A percentile compares a stretch with the other conserved stretches of the same genome.
Evolutionary conservation across 164 flowering plant species (phyloP).

Genomic region (Amborella trichopoda): DNA sequence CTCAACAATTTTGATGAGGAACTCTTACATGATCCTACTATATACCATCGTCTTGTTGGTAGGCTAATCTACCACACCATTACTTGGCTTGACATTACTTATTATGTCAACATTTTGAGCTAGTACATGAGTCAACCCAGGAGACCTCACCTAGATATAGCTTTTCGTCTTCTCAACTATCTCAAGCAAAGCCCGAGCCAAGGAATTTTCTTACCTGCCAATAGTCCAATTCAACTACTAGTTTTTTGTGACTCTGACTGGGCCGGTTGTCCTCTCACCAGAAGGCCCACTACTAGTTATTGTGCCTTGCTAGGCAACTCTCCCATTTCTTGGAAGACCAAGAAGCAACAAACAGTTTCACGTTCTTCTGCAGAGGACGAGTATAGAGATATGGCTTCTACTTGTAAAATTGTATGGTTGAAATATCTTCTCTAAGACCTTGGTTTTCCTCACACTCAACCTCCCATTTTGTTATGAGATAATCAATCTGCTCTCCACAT

Average conservation of each 20-base stretch:
- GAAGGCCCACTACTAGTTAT: background rate
- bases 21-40: background rate
- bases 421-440: background rate
- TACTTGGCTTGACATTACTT: background rate
- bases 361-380: background rate
- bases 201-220: background rate
- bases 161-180: background rate
- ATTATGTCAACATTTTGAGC: background rate
- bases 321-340: constrained; percentile 1
- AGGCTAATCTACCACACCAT: background rate
- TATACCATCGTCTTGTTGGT: background rate
- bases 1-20: background rate
- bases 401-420: background rate
- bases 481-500: background rate
- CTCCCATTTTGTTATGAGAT: background rate
- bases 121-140: background rate
- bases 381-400: background rate
- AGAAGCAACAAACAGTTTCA: background rate
- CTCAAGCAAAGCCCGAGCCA: background rate
- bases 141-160: background rate
- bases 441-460: background rate
- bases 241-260: background rate
- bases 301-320: background rate
- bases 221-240: background rate
- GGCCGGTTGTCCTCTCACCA: background rate